phyloP scores from a whole-genome alignment of 805 yeast species.

The Metschnikowia reukaufii region DNA sequence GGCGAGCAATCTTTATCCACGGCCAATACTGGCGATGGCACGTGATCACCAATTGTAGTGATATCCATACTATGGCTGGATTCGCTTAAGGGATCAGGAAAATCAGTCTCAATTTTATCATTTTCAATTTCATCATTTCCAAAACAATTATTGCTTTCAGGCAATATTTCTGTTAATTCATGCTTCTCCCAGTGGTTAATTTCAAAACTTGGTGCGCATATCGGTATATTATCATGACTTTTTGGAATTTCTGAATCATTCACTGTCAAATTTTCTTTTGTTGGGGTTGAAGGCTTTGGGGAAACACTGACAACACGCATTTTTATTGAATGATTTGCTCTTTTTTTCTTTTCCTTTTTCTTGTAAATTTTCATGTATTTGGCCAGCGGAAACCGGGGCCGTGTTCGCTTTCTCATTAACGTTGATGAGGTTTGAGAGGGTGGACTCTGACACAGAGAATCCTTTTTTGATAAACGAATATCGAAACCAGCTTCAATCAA shows the following conservation, averaged over 20 bases:
- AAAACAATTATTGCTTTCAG: too few relatives aligned
- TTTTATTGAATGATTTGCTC: too few relatives aligned
- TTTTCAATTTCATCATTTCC: neutral
- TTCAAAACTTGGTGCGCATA: neutral
- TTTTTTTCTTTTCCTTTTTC: too few relatives aligned
- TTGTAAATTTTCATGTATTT: too few relatives aligned
- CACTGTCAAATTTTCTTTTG: too few relatives aligned
- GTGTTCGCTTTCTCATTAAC: neutral
- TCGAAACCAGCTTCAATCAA: slow-evolving; percentile 1
- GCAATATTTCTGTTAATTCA: neutral
- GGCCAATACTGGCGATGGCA: neutral
- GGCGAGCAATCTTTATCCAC: neutral
- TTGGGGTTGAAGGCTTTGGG: too few relatives aligned
- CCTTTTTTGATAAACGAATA: neutral
- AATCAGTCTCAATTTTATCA: neutral
- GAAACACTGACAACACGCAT: too few relatives aligned
- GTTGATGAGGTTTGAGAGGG: neutral
- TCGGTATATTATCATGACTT: neutral
- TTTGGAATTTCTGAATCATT: neutral
- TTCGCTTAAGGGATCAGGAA: neutral
- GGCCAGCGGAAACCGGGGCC: too few relatives aligned
- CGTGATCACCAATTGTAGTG: neutral
- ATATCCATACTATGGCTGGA: neutral
- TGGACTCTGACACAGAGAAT: neutral
- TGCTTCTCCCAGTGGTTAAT: neutral